These are phyloP conservation scores for Oryza rufipogon DNA, from an alignment of 176 grass and related monocot species.

Conservation along the genomic window DNA sequence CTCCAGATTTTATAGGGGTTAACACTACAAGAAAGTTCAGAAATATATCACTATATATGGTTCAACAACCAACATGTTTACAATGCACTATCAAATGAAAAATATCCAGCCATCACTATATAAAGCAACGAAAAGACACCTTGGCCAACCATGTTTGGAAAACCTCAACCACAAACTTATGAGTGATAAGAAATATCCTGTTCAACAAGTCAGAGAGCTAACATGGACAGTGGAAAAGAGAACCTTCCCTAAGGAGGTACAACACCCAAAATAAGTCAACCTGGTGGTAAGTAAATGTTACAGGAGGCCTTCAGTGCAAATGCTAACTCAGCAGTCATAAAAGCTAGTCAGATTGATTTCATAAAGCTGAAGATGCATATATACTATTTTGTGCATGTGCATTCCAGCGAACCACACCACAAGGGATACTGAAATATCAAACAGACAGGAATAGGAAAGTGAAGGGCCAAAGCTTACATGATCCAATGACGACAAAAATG, in stretches of 20 bases:
- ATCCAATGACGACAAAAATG: slow-evolving; percentile 67
- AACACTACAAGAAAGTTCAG: background rate
- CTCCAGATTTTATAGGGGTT: background rate
- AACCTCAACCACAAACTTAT: background rate
- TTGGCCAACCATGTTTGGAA: background rate
- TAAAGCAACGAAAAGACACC: background rate
- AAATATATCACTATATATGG: background rate
- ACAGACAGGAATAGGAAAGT: slow-evolving; percentile 4
- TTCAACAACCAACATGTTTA: background rate
- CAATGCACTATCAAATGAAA: background rate
- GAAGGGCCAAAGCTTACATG: slow-evolving; percentile 43
- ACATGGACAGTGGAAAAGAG: background rate
- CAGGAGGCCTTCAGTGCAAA: background rate
- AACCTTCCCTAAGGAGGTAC: background rate
- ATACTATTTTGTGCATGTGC: background rate
- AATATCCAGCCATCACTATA: background rate
- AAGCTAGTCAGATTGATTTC: slow-evolving; percentile 1
- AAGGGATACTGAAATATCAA: background rate
- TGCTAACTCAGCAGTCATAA: background rate
- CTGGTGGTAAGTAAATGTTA: background rate
- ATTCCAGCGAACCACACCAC: background rate
- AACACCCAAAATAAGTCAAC: no score
- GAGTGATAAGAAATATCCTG: background rate
- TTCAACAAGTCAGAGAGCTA: background rate
- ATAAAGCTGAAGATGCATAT: background rate